Evolutionary conservation across 805 yeast genomes (phyloP), one percentile per base, ranked within the genome.

Genomic region (Kuraishia molischiana): DNA sequence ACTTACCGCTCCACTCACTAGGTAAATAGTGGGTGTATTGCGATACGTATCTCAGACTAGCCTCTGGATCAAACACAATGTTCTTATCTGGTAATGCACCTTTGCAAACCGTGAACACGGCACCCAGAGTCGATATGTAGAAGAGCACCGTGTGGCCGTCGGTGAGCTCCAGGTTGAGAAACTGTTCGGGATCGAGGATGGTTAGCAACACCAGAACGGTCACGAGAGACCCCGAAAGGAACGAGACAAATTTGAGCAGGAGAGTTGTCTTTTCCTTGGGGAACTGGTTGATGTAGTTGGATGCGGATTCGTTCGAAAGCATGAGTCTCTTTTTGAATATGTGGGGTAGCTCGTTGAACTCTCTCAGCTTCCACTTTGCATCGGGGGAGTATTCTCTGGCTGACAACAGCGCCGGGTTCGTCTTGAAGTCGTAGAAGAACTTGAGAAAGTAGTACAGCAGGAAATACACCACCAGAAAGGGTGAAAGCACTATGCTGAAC

Each of bases 301-400:
- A 72, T 0, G 97, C 95, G 4, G 87, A 78, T 13, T 75, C 83
- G 22, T 77, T 72, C 37, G 96, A 85, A 42, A 85, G 59, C 34
- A 78, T 84, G 30, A 92, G 59, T 36, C 99, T 66, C 47, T 79
- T 77, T 40, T 77, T 77, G 59, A 92, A 92, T 20, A 90, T 68
- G 57, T 92, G 98, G 32, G 85, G 85, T 6, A 92, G 66, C 53
- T 92, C 99, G 57, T 92, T 92, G 53, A 83, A 85, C 51, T 92
- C 99, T 40, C 99, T 66, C 50, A 92, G 72, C 53, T 81, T 85
- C 97, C 97, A 92, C 50, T 84, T 89, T 0, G 97, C 97, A 58
- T 74, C 75, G 0, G 97, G 96, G 0, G 97, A 85, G 53, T 86
- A 92, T 48, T 87, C 95, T 34, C 98, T 66, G 2, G 87, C 69